These are phyloP conservation scores for Gastrolobium bilobum DNA, from an alignment of 306 rosid genomes.

Conservation along the genomic window DNA sequence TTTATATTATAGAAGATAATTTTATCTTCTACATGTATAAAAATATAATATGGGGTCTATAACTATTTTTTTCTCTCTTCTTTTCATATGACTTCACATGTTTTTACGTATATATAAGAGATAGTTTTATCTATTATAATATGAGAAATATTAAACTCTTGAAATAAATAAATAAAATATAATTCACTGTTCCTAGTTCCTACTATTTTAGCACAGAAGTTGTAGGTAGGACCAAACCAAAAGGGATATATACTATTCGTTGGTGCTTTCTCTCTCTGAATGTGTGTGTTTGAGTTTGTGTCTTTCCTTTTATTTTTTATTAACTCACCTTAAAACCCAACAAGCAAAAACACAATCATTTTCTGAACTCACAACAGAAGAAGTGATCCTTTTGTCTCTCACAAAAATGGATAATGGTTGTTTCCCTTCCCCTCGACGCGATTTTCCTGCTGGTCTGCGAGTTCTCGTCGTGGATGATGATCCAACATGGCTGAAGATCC, in stretches of 20 bases:
- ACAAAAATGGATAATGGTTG: conserved; percentile 81
- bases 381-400: conserved; percentile 44
- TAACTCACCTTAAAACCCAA: conserved; percentile 57
- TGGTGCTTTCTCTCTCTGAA: conserved; percentile 44
- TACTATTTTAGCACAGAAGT: conserved; percentile 31
- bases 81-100: too few relatives aligned
- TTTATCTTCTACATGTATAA: too few relatives aligned
- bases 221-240: conserved; percentile 40
- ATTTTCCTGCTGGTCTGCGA: conserved; percentile 90
- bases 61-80: too few relatives aligned
- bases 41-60: too few relatives aligned
- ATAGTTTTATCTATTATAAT: not conserved
- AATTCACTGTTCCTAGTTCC: conserved; percentile 34
- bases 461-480: conserved; percentile 98
- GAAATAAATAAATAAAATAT: too few relatives aligned
- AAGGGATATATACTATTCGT: conserved; percentile 59
- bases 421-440: conserved; percentile 78
- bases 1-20: too few relatives aligned
- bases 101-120: too few relatives aligned
- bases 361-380: conserved; percentile 45
- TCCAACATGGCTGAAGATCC: conserved; percentile 94
- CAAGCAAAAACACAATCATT: conserved; percentile 55
- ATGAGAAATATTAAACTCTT: too few relatives aligned
- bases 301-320: not conserved
- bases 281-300: not conserved